These are phyloP conservation scores for Citeromyces siamensis DNA, from an alignment of 1,139 yeast species.

Conservation along the genomic window DNA sequence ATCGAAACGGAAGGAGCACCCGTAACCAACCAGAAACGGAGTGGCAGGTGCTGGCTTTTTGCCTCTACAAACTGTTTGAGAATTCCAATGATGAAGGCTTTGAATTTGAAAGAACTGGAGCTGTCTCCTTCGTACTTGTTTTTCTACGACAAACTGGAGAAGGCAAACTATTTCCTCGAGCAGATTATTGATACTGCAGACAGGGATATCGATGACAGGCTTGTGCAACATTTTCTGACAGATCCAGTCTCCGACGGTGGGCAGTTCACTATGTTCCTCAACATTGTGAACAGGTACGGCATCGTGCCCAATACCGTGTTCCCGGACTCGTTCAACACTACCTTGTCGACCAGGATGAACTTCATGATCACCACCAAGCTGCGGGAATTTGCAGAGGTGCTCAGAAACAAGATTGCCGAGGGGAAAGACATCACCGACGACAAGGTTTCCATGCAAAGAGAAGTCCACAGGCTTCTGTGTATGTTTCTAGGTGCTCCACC, in stretches of 20 bases:
- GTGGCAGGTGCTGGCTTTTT: slow-evolving; percentile 63
- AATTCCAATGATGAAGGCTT: slow-evolving; percentile 37
- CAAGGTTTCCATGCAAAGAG: slow-evolving; percentile 36
- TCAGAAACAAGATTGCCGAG: slow-evolving; percentile 23
- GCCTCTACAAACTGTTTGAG: slow-evolving; percentile 54
- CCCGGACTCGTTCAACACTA: slow-evolving; percentile 51
- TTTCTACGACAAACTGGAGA: slow-evolving; percentile 46
- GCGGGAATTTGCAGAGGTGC: slow-evolving; percentile 45
- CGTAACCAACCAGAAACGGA: slow-evolving; percentile 42
- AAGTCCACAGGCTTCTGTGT: slow-evolving; percentile 39
- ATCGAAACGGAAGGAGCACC: slow-evolving; percentile 47
- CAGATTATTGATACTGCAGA: slow-evolving; percentile 41
- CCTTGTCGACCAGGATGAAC: slow-evolving; percentile 33
- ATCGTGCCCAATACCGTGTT: slow-evolving; percentile 45
- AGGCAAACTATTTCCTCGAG: slow-evolving; percentile 48
- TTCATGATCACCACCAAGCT: slow-evolving; percentile 43
- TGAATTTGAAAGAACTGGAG: slow-evolving; percentile 41
- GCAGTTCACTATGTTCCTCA: slow-evolving; percentile 63
- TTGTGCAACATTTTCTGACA: slow-evolving; percentile 31
- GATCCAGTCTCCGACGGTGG: slow-evolving; percentile 59
- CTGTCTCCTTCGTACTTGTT: slow-evolving; percentile 44
- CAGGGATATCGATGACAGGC: slow-evolving; percentile 42
- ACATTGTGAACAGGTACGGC: slow-evolving; percentile 49
- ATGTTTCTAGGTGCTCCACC: slow-evolving; percentile 54
- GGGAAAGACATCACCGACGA: slow-evolving; percentile 18